Evolutionary conservation across 371 early-diverging fungal species (phyloP), one percentile per base, ranked within the genome.

Genomic region (Chytridium lagenaria): DNA sequence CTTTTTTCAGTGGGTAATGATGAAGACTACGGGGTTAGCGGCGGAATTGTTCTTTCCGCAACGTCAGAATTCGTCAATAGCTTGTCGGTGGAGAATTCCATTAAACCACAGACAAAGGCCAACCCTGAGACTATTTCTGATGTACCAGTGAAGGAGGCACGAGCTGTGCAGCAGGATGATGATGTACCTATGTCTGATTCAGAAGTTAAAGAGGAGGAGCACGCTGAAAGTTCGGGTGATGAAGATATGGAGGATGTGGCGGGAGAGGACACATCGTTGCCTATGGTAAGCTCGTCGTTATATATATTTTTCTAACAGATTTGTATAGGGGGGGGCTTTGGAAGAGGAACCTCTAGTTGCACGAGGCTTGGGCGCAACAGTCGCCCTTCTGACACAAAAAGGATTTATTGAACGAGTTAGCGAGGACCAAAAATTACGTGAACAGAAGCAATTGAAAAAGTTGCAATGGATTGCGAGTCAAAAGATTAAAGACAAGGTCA

Each of bases 291-390:
- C 44, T 52, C 5, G 55, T 23, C 23, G 12, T 52, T 22, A 5
- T 23, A 19, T 26, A 52, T 52, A 7, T 5, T 52, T 26, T n/a
- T n/a, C 23, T 52, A 52, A 52, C 7, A 52, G n/a, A 26, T 52
- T 7, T 44, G 12, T 44, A 12, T 52, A 38, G 57, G 16, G 19
- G 0, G 79, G 75, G 0, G 74, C 77, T 23, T 74, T 76, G 73
- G 90, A 87, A 51, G 93, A 94, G 67, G 96, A 97, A 73, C 94
- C 94, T 2, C 76, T 92, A 0, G 90, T 96, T 10, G 88, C 91
- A 57, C 71, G 81, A 19, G 96, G 97, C n/a, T 78, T 97, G 44
- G 94, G 90, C 16, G 93, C 95, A 0, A 94, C 97, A 0, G 75
- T 97, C 2, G 88, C 87, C 0, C 81, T 95, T 28, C 80, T 97